These are phyloP conservation scores for Globisporangium sylvaticum DNA, from an alignment of 352 stramenopile genomes.

Conservation along the genomic window DNA sequence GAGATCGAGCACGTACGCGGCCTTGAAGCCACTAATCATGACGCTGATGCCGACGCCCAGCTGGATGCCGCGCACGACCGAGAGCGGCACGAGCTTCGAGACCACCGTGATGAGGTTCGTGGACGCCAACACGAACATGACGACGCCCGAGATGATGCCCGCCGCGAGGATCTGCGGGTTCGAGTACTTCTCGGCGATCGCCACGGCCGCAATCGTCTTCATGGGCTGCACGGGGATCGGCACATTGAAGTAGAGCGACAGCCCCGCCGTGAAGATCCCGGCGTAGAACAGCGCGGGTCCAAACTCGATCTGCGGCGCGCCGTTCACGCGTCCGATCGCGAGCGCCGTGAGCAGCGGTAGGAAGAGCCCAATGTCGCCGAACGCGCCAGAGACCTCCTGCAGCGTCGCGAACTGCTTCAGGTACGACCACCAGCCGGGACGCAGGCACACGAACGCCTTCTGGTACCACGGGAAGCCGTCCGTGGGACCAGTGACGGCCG, in stretches of 20 bases:
- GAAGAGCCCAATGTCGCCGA: conserved; percentile 93
- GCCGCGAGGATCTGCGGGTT: conserved; percentile 80
- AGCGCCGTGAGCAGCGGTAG: conserved; percentile 92
- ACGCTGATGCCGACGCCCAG: conserved; percentile 89
- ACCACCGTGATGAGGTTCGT: conserved; percentile 91
- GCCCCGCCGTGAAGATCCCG: conserved; percentile 83
- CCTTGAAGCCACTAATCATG: conserved; percentile 78
- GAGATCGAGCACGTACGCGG: conserved; percentile 45
- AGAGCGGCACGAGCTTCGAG: conserved; percentile 83
- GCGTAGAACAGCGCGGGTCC: conserved; percentile 91
- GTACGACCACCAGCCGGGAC: conserved; percentile 50
- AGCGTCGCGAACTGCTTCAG: conserved; percentile 68
- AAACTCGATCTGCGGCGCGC: conserved; percentile 78
- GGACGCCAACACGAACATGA: conserved; percentile 68
- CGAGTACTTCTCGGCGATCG: conserved; percentile 78
- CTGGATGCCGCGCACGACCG: conserved; percentile 90
- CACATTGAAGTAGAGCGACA: conserved; percentile 86
- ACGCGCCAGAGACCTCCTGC: conserved; percentile 83
- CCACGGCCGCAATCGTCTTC: conserved; percentile 92
- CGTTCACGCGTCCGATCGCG: conserved; percentile 65
- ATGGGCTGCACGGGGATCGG: conserved; percentile 95
- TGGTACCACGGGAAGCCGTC: conserved; percentile 43
- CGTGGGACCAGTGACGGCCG: conserved; percentile 42
- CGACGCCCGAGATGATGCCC: conserved; percentile 77
- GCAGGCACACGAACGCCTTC: conserved; percentile 48